A percentile compares a stretch with the other conserved stretches of the same genome.
These are phyloP conservation scores for Clavulina sp. DNA, from an alignment of 768 basidiomycete genomes.

Conservation along the genomic window DNA sequence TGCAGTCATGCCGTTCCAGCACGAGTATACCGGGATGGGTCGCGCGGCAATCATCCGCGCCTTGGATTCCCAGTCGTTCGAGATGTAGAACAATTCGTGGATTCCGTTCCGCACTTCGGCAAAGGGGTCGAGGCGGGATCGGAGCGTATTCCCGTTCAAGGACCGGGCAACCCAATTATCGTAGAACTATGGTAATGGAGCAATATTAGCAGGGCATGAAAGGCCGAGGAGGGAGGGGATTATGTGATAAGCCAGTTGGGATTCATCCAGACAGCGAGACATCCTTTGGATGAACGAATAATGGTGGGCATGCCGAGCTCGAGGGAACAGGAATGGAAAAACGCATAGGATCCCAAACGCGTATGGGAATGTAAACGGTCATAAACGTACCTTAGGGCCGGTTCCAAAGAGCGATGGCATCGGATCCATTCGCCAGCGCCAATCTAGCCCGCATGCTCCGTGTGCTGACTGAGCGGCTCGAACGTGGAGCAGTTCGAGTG, in stretches of 20 bases:
- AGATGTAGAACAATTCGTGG: neutral
- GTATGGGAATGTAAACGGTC: neutral
- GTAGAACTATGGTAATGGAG: no score
- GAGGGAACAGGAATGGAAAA: no score
- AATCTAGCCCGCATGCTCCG: neutral
- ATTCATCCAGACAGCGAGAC: no score
- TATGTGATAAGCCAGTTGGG: neutral
- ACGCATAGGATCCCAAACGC: no score
- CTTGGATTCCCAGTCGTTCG: neutral
- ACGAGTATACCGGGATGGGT: neutral
- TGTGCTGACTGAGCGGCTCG: neutral
- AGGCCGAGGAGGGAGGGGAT: neutral
- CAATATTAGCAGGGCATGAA: no score
- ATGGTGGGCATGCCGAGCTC: no score
- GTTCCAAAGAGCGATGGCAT: neutral
- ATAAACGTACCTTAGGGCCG: neutral
- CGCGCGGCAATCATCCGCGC: neutral
- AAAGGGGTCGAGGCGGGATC: neutral
- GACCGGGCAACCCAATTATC: neutral
- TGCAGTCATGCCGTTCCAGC: constrained; percentile 1
- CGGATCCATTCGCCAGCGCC: neutral
- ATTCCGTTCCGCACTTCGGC: neutral
- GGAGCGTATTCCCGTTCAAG: neutral
- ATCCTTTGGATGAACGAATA: no score
- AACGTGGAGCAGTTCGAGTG: neutral